These are phyloP conservation scores for Lavandula angustifolia DNA, from an alignment of 257 asterid species.

Conservation along the genomic window DNA sequence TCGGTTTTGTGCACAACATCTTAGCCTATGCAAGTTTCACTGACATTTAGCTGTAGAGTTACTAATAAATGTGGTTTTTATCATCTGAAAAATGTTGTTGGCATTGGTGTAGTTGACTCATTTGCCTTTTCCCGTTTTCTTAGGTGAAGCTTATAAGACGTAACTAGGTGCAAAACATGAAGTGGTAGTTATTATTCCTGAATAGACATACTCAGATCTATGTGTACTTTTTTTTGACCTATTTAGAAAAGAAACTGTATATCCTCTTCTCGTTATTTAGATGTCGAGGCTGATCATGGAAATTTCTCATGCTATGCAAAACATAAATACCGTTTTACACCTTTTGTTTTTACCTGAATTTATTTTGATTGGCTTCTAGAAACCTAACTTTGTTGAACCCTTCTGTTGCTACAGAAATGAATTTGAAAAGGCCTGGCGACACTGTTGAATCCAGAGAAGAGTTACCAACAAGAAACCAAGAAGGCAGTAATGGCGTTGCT, in stretches of 20 bases:
- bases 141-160: neutral
- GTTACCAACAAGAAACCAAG: constrained; percentile 46
- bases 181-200: no score
- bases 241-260: neutral
- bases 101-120: neutral
- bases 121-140: neutral
- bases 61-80: neutral
- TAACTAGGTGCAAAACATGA: neutral
- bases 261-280: neutral
- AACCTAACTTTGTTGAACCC: constrained; percentile 22
- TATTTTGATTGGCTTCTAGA: constrained; percentile 7
- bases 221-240: neutral
- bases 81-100: neutral
- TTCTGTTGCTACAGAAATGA: constrained; percentile 52
- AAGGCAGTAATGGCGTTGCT: constrained; percentile 49
- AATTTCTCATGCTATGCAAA: constrained; percentile 7
- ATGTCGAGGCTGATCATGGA: neutral
- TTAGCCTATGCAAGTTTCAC: neutral
- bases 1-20: neutral
- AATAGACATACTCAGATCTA: neutral
- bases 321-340: neutral
- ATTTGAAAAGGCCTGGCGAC: constrained; percentile 44
- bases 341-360: neutral
- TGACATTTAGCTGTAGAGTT: constrained; percentile 3
- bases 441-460: constrained; percentile 48